Conservation (phyloP, 2,329 filamentous ascomycete species). For the Fusarium globosum region DNA sequence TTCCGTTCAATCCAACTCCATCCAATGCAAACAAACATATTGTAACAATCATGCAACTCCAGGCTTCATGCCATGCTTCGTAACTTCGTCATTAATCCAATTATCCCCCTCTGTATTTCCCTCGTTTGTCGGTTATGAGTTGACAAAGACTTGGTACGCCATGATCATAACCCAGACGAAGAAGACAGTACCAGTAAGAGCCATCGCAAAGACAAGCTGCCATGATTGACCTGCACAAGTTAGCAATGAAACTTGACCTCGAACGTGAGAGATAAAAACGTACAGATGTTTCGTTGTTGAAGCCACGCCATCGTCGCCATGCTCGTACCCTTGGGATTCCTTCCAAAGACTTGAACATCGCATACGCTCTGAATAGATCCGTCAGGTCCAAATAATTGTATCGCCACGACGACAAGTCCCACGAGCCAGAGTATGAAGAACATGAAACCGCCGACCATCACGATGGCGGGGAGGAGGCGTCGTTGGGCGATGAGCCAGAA, state of each 20-base stretch:
- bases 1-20: conserved; percentile 26
- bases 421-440: conserved; percentile 76
- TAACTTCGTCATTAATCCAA: conserved; percentile 28
- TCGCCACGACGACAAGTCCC: conserved; percentile 69
- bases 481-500: conserved; percentile 71
- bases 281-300: conserved; percentile 72
- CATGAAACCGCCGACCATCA: conserved; percentile 73
- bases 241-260: conserved; percentile 15
- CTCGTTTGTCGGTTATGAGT: conserved; percentile 45
- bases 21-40: conserved; percentile 18
- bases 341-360: conserved; percentile 66
- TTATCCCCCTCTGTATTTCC: background rate
- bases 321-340: conserved; percentile 62
- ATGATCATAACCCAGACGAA: conserved; percentile 77
- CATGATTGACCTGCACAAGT: conserved; percentile 66
- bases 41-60: conserved; percentile 24
- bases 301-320: conserved; percentile 71
- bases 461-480: conserved; percentile 69
- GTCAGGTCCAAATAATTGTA: conserved; percentile 71
- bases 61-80: conserved; percentile 34
- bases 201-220: conserved; percentile 73
- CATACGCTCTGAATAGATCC: conserved; percentile 71
- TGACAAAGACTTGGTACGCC: conserved; percentile 71
- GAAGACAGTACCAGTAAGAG: conserved; percentile 68
- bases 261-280: conserved; percentile 46